These are phyloP conservation scores for Pseudopithomyces chartarum DNA, from an alignment of 2,329 filamentous ascomycete species.

Conservation along the genomic window DNA sequence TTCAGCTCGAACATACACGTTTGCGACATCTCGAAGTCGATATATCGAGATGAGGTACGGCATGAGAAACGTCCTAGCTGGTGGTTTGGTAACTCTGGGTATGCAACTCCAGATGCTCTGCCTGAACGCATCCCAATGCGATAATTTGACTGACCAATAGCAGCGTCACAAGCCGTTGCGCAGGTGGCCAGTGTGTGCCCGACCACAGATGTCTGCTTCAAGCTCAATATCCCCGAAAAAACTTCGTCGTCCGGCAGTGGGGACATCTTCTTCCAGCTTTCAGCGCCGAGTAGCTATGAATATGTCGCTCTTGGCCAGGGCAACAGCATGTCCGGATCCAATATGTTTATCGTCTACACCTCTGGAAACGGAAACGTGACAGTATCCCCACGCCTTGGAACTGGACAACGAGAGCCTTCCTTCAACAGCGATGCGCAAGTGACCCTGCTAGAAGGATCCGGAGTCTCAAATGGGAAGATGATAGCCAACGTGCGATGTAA, in stretches of 20 bases:
- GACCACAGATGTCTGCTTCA: conserved; percentile 49
- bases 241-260: conserved; percentile 58
- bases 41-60: conserved; percentile 16
- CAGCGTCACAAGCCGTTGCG: conserved; percentile 33
- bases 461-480: conserved; percentile 58
- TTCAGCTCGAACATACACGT: background rate
- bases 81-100: conserved; percentile 36
- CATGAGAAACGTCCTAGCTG: conserved; percentile 16
- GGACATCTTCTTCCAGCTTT: conserved; percentile 64
- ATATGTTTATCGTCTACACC: conserved; percentile 66
- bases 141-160: conserved; percentile 17
- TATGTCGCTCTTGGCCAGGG: conserved; percentile 65
- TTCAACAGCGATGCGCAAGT: conserved; percentile 51
- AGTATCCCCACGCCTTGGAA: conserved; percentile 57
- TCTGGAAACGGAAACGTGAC: conserved; percentile 58
- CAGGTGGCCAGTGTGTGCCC: conserved; percentile 38
- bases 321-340: conserved; percentile 57
- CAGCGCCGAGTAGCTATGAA: conserved; percentile 56
- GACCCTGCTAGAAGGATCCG: conserved; percentile 58
- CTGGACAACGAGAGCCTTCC: conserved; percentile 51
- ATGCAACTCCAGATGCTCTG: conserved; percentile 4
- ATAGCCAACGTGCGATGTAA: conserved; percentile 61
- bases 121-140: background rate
- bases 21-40: background rate
- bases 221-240: conserved; percentile 59